Evolutionary conservation across 441 rosid genomes (phyloP).

Genomic region (Daphne laureola): DNA sequence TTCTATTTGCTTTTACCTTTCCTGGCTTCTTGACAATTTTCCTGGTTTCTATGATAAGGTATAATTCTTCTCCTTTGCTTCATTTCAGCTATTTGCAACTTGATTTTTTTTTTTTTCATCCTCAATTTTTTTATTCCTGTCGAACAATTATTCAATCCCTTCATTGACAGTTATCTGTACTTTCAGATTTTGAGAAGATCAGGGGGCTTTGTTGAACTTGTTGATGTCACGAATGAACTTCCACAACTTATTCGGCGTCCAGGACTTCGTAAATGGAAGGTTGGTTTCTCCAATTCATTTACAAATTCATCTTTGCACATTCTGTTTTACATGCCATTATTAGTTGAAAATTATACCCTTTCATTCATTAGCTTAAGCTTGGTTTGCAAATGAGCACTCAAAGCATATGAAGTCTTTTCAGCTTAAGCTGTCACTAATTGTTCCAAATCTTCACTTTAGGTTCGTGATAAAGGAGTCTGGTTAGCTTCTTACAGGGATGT

Average conservation of each 20-base stretch:
- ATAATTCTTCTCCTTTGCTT: background rate
- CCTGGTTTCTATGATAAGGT: background rate
- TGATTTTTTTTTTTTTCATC: background rate
- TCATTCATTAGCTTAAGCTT: too few relatives aligned
- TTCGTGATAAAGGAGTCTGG: constrained; percentile 72
- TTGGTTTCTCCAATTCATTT: constrained; percentile 18
- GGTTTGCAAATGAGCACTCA: too few relatives aligned
- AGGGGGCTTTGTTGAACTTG: constrained; percentile 74
- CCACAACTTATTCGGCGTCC: constrained; percentile 83
- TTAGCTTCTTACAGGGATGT: constrained; percentile 65
- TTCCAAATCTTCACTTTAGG: constrained; percentile 28
- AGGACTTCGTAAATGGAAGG: constrained; percentile 93
- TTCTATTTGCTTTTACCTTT: background rate
- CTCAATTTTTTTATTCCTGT: constrained; percentile 11
- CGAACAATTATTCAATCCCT: too few relatives aligned
- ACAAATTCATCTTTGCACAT: background rate
- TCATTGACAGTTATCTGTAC: too few relatives aligned
- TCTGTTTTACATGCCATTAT: constrained; percentile 1
- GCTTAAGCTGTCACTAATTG: background rate
- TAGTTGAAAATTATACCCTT: background rate
- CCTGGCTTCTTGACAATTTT: background rate
- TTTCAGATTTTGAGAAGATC: constrained; percentile 67
- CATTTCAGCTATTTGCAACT: background rate
- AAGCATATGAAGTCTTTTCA: too few relatives aligned
- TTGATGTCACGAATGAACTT: constrained; percentile 70